Evolutionary conservation across 2,329 filamentous ascomycete genomes (phyloP).

Genomic region (Neofusicoccum sp.): DNA sequence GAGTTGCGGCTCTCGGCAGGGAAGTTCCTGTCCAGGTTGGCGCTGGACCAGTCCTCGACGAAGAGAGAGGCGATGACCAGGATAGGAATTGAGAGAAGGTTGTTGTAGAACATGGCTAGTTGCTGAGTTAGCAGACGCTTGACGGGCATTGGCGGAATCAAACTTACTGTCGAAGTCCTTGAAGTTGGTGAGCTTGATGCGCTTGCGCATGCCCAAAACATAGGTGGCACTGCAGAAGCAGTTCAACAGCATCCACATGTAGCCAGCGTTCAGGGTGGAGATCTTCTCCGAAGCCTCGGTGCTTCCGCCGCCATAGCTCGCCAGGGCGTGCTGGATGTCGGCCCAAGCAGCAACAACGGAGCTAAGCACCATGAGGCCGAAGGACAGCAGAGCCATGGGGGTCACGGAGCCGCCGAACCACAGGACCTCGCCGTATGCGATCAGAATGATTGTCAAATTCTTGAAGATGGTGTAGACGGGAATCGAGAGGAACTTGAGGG

Average conservation of each 20-base stretch:
- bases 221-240: conserved; percentile 92
- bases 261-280: conserved; percentile 88
- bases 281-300: conserved; percentile 70
- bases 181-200: conserved; percentile 99
- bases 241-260: conserved; percentile 97
- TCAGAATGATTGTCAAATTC: conserved; percentile 98
- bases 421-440: conserved; percentile 95
- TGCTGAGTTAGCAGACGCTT: conserved; percentile 16
- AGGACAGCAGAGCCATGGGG: conserved; percentile 83
- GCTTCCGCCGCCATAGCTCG: conserved; percentile 54
- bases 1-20: conserved; percentile 74
- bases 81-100: conserved; percentile 92
- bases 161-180: conserved; percentile 98
- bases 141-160: background rate
- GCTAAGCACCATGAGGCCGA: conserved; percentile 93
- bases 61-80: conserved; percentile 78
- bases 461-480: conserved; percentile 99
- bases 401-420: conserved; percentile 97
- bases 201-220: conserved; percentile 90
- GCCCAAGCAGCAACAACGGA: conserved; percentile 96
- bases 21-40: conserved; percentile 85
- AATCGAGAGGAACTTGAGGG: conserved; percentile 92
- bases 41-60: conserved; percentile 86
- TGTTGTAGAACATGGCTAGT: conserved; percentile 99
- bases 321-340: conserved; percentile 83